phyloP scores from a whole-genome alignment of 2,329 filamentous ascomycete species.

The Talaromyces pinophilus region DNA sequence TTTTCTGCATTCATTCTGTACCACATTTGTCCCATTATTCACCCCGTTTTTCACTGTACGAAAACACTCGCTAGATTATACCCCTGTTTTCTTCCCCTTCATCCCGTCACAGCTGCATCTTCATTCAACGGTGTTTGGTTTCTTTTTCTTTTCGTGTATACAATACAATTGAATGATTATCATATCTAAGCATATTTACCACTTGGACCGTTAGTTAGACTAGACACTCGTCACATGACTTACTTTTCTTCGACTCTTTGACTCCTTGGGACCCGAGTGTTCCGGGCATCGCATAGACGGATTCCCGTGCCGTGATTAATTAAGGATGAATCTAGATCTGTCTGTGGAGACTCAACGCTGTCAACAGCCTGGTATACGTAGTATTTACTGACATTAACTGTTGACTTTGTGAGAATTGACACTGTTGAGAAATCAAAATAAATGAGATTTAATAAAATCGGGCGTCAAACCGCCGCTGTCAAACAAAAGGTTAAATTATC shows the following conservation, averaged over 20 bases:
- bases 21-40: background rate
- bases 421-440: background rate
- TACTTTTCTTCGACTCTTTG: background rate
- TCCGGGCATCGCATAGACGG: background rate
- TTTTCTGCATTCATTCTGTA: background rate
- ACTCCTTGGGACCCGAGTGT: background rate
- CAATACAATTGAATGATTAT: slow-evolving; percentile 1
- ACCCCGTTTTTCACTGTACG: background rate
- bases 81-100: slow-evolving; percentile 7
- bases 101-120: background rate
- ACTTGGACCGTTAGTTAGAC: background rate
- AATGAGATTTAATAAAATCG: background rate
- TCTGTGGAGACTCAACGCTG: slow-evolving; percentile 1
- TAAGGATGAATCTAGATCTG: slow-evolving; percentile 17
- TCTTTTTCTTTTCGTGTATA: background rate
- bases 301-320: slow-evolving; percentile 10
- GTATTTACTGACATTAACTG: too few species aligned
- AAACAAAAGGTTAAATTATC: background rate
- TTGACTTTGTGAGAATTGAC: background rate
- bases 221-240: background rate
- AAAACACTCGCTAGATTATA: slow-evolving; percentile 20
- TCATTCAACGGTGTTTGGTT: slow-evolving; percentile 10
- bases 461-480: background rate
- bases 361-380: too few species aligned
- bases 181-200: background rate